Conservation (phyloP, 1,139 yeast species). For the Yamadazyma aaseri region DNA sequence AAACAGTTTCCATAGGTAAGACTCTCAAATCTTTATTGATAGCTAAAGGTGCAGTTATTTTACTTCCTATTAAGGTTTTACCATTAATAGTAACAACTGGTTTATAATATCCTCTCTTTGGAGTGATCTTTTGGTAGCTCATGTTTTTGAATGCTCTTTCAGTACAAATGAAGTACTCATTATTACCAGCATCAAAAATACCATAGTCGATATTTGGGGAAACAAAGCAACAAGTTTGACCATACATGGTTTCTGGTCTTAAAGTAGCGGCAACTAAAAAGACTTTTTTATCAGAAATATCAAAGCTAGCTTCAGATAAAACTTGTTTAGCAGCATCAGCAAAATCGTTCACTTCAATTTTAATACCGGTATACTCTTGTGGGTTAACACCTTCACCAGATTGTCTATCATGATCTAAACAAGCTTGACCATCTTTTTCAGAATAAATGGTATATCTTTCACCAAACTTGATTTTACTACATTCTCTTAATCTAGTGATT, state of each 20-base stretch:
- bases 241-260: constrained; percentile 99
- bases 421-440: constrained; percentile 97
- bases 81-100: constrained; percentile 67
- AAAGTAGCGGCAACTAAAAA: constrained; percentile 94
- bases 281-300: constrained; percentile 55
- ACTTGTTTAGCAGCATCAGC: constrained; percentile 52
- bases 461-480: constrained; percentile 94
- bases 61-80: constrained; percentile 75
- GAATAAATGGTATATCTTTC: constrained; percentile 97
- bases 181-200: constrained; percentile 81
- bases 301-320: constrained; percentile 49
- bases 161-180: constrained; percentile 78
- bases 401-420: constrained; percentile 98
- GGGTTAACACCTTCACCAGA: constrained; percentile 97
- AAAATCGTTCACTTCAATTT: constrained; percentile 69
- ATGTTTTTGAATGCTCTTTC: constrained; percentile 98
- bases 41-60: constrained; percentile 83
- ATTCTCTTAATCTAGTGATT: constrained; percentile 80
- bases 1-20: constrained; percentile 96
- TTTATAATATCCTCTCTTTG: constrained; percentile 75
- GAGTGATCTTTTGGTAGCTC: constrained; percentile 93
- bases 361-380: constrained; percentile 93
- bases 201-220: constrained; percentile 95
- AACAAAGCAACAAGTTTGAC: constrained; percentile 97
- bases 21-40: constrained; percentile 70